Conservation (phyloP, 2,329 filamentous ascomycete species). For the Sordariomycetes sp. region DNA sequence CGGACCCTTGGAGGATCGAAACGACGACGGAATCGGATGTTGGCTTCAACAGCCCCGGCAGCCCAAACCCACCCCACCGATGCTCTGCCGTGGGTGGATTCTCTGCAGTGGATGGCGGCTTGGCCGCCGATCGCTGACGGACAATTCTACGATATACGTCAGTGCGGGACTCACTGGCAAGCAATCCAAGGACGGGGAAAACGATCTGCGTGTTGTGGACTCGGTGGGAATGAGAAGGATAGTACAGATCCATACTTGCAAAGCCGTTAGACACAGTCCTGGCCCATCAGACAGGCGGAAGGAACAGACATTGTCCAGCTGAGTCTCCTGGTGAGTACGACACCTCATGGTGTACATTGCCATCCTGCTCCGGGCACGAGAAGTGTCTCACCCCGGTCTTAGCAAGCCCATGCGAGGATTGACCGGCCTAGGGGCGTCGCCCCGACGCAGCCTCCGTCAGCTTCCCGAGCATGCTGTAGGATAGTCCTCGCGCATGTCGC, state of each 20-base stretch:
- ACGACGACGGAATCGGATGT: not conserved
- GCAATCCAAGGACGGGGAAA: no score
- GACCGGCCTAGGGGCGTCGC: not conserved
- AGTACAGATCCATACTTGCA: no score
- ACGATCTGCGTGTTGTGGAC: no score
- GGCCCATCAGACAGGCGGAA: not conserved
- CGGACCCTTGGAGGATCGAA: no score
- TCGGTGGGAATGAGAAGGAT: no score
- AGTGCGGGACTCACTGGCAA: no score
- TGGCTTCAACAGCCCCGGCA: not conserved
- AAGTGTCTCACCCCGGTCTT: not conserved
- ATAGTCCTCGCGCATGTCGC: not conserved
- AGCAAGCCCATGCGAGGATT: not conserved
- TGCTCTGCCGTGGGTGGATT: no score
- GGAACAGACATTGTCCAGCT: not conserved
- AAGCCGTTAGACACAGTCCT: not conserved
- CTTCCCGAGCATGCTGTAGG: not conserved
- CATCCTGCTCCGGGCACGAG: not conserved
- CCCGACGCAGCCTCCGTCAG: not conserved
- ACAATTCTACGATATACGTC: no score
- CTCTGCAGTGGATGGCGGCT: no score
- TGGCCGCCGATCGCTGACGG: no score
- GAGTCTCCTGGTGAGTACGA: not conserved
- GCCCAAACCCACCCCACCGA: not conserved
- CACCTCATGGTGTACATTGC: not conserved